Conservation (phyloP, 2,329 filamentous ascomycete genomes). For the Colletotrichum sp. region DNA sequence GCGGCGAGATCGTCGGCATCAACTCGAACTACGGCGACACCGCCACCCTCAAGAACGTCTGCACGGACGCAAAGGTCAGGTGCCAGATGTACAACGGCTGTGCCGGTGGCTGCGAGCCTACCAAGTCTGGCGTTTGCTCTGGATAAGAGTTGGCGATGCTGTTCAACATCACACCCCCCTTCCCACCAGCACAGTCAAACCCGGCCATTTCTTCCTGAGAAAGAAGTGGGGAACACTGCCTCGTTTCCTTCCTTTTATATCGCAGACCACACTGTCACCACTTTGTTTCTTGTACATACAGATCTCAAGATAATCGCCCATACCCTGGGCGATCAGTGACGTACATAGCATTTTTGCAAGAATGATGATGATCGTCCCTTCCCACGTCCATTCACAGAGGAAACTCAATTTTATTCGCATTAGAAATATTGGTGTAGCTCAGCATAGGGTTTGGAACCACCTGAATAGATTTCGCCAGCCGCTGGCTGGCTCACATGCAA, state of each 20-base stretch:
- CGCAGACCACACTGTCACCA: not conserved
- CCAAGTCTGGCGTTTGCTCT: conserved; percentile 31
- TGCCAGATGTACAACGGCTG: conserved; percentile 29
- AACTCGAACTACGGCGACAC: conserved; percentile 44
- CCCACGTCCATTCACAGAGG: not conserved
- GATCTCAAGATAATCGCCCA: not conserved
- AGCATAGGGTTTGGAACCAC: not conserved
- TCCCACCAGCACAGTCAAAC: not conserved
- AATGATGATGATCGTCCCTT: not conserved
- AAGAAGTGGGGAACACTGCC: not conserved
- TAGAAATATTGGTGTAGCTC: not conserved
- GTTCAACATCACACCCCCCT: not conserved
- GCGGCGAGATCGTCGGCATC: conserved; percentile 44
- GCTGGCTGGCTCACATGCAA: not conserved
- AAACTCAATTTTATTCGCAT: not conserved
- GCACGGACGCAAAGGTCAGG: conserved; percentile 24
- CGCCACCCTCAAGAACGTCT: conserved; percentile 28
- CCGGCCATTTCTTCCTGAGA: not conserved
- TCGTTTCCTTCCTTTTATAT: not conserved
- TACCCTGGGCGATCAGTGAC: not conserved
- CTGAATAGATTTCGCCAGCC: not conserved
- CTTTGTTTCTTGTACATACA: not conserved
- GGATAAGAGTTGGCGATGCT: not conserved
- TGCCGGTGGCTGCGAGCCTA: conserved; percentile 29
- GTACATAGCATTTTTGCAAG: not conserved